Conservation (phyloP, 1,284 basidiomycete genomes). For the Hymenochaete sp. region DNA sequence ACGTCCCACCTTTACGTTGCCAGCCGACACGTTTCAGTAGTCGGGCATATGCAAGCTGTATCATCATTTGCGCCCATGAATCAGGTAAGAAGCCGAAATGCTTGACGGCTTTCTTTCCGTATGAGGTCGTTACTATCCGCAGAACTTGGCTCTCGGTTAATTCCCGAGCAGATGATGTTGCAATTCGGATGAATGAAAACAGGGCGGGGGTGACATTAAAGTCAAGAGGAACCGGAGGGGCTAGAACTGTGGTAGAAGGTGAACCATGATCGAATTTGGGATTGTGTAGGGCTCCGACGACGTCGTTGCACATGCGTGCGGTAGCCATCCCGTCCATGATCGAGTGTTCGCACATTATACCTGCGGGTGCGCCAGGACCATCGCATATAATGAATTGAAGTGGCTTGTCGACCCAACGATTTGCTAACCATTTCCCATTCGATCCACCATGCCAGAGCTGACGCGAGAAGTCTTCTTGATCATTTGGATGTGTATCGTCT, state of each 20-base stretch:
- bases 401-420: conserved; percentile 80
- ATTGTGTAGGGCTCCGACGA: conserved; percentile 55
- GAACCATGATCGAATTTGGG: conserved; percentile 50
- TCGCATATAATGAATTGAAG: conserved; percentile 76
- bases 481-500: conserved; percentile 51
- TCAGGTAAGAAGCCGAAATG: conserved; percentile 78
- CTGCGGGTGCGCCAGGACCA: conserved; percentile 70
- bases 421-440: conserved; percentile 33
- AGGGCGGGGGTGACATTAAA: conserved; percentile 52
- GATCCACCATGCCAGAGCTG: conserved; percentile 66
- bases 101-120: conserved; percentile 88
- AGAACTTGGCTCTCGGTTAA: conserved; percentile 66
- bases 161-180: conserved; percentile 48
- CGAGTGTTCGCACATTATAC: conserved; percentile 87
- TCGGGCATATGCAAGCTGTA: conserved; percentile 79
- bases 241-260: conserved; percentile 22
- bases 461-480: conserved; percentile 51
- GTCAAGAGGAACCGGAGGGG: conserved; percentile 40
- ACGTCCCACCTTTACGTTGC: conserved; percentile 50
- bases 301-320: conserved; percentile 58
- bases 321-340: conserved; percentile 82
- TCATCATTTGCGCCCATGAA: conserved; percentile 86
- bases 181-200: conserved; percentile 43
- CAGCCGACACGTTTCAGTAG: conserved; percentile 32
- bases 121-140: conserved; percentile 58